phyloP scores from a whole-genome alignment of 306 rosid genomes.

The Castanopsis chinensis region DNA sequence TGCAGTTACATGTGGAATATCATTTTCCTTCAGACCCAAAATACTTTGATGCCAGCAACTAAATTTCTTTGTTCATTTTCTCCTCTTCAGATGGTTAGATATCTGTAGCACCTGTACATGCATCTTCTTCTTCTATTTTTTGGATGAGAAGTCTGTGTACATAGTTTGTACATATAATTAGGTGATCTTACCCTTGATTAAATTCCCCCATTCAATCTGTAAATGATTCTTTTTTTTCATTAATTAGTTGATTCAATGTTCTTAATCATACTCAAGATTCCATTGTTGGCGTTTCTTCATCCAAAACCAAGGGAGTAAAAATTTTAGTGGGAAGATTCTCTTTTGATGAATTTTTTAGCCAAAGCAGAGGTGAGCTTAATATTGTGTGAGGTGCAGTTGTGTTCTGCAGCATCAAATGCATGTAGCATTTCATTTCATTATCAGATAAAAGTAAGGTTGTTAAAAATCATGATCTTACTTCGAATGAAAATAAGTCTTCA shows the following conservation, averaged over 20 bases:
- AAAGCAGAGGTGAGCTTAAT: not conserved
- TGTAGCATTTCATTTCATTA: no score
- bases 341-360: not conserved
- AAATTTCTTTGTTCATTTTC: conserved; percentile 2
- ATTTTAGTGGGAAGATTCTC: not conserved
- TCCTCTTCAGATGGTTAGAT: conserved; percentile 16
- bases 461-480: no score
- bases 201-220: conserved; percentile 28
- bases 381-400: not conserved
- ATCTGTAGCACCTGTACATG: conserved; percentile 26
- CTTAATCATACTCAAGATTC: not conserved
- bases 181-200: conserved; percentile 2
- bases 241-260: conserved; percentile 1
- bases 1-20: conserved; percentile 77
- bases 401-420: no score
- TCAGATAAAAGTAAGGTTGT: no score
- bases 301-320: not conserved
- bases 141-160: not conserved
- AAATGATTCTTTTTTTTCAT: conserved; percentile 14
- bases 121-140: conserved; percentile 31
- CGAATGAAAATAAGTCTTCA: no score
- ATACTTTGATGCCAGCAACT: conserved; percentile 61
- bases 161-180: not conserved
- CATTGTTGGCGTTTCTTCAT: not conserved
- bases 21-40: conserved; percentile 77